phyloP scores from a whole-genome alignment of 192 early-diverging fungal genomes.

The Rhizoclosmatium globosum region DNA sequence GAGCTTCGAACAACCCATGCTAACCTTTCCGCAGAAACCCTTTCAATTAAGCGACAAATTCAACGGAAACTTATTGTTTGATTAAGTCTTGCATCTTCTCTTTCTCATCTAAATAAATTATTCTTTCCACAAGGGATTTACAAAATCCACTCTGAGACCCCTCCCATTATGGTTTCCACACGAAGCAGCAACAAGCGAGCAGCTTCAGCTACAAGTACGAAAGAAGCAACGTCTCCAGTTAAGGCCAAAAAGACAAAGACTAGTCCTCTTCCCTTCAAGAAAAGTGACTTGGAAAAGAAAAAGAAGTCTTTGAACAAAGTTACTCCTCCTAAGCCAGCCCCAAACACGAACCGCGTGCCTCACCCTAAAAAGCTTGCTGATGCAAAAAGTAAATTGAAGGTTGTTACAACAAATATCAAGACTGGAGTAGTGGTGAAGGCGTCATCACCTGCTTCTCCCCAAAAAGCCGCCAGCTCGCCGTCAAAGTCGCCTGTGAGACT shows the following conservation, averaged over 20 bases:
- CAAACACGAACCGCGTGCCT: constrained; percentile 6
- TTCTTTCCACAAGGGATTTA: background rate
- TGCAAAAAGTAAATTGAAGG: constrained; percentile 18
- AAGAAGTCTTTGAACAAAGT: constrained; percentile 20
- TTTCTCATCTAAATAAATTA: background rate
- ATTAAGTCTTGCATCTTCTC: background rate
- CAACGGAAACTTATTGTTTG: constrained; percentile 42
- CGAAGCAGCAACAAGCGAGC: background rate
- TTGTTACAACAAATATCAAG: constrained; percentile 12
- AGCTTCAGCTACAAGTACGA: background rate
- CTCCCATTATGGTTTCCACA: background rate
- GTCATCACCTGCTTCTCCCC: background rate
- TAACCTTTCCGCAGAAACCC: constrained; percentile 44
- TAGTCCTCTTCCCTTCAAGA: background rate
- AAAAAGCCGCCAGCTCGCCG: constrained; percentile 5
- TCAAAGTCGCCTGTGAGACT: background rate
- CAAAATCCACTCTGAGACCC: background rate
- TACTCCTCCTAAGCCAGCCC: background rate
- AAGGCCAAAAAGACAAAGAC: background rate
- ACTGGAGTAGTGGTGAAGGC: constrained; percentile 19
- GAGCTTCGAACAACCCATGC: constrained; percentile 47
- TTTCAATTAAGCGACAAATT: constrained; percentile 48
- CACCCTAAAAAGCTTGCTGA: constrained; percentile 25
- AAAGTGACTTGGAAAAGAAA: background rate
- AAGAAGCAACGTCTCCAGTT: background rate